Evolutionary conservation across 805 yeast genomes (phyloP).

Genomic region (Candida chilensis): DNA sequence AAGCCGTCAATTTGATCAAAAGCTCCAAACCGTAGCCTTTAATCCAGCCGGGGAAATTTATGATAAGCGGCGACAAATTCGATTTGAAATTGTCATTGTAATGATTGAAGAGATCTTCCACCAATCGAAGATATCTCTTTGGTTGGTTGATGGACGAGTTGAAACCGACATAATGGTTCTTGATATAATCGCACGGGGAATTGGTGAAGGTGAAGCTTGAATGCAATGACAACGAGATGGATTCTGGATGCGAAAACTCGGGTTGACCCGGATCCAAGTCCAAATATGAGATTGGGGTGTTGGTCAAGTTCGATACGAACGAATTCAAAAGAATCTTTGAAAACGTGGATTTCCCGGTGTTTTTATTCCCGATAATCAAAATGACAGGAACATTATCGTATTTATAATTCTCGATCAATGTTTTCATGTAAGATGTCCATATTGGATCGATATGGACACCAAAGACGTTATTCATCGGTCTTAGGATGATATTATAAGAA

Average conservation of each 20-base stretch:
- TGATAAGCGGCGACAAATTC: slow-evolving; percentile 31
- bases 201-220: neutral
- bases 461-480: neutral
- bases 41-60: slow-evolving; percentile 89
- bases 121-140: slow-evolving; percentile 32
- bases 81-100: slow-evolving; percentile 11
- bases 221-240: slow-evolving; percentile 45
- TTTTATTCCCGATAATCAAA: slow-evolving; percentile 56
- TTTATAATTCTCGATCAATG: neutral
- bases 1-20: slow-evolving; percentile 34
- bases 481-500: slow-evolving; percentile 1
- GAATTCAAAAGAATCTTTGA: slow-evolving; percentile 44
- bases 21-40: slow-evolving; percentile 77
- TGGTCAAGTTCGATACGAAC: slow-evolving; percentile 17
- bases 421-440: neutral
- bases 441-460: neutral
- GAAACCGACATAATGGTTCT: slow-evolving; percentile 47
- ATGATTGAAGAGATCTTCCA: slow-evolving; percentile 27
- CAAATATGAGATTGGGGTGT: slow-evolving; percentile 34
- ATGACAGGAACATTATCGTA: slow-evolving; percentile 7
- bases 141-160: slow-evolving; percentile 66
- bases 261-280: slow-evolving; percentile 92
- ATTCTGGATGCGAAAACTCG: slow-evolving; percentile 65
- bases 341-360: slow-evolving; percentile 77
- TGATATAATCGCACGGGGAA: slow-evolving; percentile 2